Percentiles rank a stretch among this genome's conserved stretches.
These are phyloP conservation scores for Leptomonas seymouri DNA, from an alignment of 208 protist genomes.

Conservation along the genomic window DNA sequence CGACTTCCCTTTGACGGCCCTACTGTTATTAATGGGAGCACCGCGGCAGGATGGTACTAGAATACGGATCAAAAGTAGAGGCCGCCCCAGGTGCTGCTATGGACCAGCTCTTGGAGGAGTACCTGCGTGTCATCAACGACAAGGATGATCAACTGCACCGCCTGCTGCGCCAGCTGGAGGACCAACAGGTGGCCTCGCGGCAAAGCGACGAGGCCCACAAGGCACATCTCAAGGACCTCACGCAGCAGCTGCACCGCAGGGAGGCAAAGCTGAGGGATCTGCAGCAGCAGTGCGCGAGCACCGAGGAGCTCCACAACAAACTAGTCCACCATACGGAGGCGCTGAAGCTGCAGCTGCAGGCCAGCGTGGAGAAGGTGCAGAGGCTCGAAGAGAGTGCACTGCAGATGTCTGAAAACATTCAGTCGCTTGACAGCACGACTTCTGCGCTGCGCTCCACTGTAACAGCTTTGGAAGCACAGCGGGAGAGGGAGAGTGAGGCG, in stretches of 20 bases:
- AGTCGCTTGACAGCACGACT: not conserved
- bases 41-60: slow-evolving; percentile 10
- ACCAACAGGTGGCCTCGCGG: slow-evolving; percentile 33
- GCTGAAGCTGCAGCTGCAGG: slow-evolving; percentile 36
- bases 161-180: slow-evolving; percentile 55
- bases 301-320: slow-evolving; percentile 39
- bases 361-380: slow-evolving; percentile 9
- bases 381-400: not conserved
- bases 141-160: slow-evolving; percentile 83
- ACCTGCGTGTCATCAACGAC: slow-evolving; percentile 85
- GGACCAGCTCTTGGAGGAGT: slow-evolving; percentile 87
- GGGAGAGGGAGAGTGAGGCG: not conserved
- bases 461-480: not conserved
- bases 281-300: slow-evolving; percentile 24
- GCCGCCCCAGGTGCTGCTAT: slow-evolving; percentile 22
- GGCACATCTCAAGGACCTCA: slow-evolving; percentile 22
- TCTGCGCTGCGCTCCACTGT: slow-evolving; percentile 8
- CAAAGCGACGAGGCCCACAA: slow-evolving; percentile 36
- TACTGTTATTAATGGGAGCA: no score
- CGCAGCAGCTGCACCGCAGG: slow-evolving; percentile 27
- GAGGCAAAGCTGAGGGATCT: slow-evolving; percentile 28
- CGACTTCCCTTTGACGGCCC: no score
- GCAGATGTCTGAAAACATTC: not conserved
- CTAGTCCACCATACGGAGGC: slow-evolving; percentile 44
- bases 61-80: slow-evolving; percentile 10